These are phyloP conservation scores for Arabidopsis suecica DNA, from an alignment of 345 rosid genomes.

Conservation along the genomic window DNA sequence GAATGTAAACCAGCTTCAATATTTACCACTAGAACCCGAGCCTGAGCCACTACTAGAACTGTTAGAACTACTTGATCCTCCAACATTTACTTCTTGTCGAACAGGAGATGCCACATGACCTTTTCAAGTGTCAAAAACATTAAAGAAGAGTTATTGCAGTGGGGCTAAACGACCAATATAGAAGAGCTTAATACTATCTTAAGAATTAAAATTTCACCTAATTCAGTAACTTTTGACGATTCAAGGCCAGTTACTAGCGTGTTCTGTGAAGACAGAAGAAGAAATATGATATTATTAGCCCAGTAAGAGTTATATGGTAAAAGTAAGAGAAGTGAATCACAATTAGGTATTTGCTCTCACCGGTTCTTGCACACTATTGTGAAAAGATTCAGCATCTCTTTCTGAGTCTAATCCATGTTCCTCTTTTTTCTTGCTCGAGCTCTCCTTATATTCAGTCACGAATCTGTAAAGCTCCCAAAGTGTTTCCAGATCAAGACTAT, in stretches of 20 bases:
- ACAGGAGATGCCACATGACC: slow-evolving; percentile 36
- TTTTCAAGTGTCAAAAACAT: slow-evolving; percentile 4
- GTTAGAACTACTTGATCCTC: slow-evolving; percentile 45
- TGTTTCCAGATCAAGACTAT: slow-evolving; percentile 75
- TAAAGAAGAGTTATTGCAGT: slow-evolving; percentile 31
- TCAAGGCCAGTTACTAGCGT: slow-evolving; percentile 29
- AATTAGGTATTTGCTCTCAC: slow-evolving; percentile 48
- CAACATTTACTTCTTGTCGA: slow-evolving; percentile 35
- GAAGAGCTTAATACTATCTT: slow-evolving; percentile 17
- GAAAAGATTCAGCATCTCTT: slow-evolving; percentile 49
- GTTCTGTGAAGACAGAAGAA: slow-evolving; percentile 35
- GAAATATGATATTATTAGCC: slow-evolving; percentile 17
- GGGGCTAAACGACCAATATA: slow-evolving; percentile 11
- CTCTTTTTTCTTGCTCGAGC: slow-evolving; percentile 53
- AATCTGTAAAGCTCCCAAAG: slow-evolving; percentile 88
- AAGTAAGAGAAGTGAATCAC: slow-evolving; percentile 22
- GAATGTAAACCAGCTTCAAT: slow-evolving; percentile 9
- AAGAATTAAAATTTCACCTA: slow-evolving; percentile 34
- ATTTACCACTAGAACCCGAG: slow-evolving; percentile 48
- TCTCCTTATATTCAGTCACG: slow-evolving; percentile 56
- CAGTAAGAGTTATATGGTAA: neutral
- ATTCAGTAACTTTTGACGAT: slow-evolving; percentile 27
- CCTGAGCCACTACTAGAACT: slow-evolving; percentile 51
- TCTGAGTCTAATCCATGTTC: slow-evolving; percentile 47
- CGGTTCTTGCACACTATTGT: slow-evolving; percentile 46